These are phyloP conservation scores for Thielaviopsis punctulata DNA, from an alignment of 2,329 filamentous ascomycete genomes.

Conservation along the genomic window DNA sequence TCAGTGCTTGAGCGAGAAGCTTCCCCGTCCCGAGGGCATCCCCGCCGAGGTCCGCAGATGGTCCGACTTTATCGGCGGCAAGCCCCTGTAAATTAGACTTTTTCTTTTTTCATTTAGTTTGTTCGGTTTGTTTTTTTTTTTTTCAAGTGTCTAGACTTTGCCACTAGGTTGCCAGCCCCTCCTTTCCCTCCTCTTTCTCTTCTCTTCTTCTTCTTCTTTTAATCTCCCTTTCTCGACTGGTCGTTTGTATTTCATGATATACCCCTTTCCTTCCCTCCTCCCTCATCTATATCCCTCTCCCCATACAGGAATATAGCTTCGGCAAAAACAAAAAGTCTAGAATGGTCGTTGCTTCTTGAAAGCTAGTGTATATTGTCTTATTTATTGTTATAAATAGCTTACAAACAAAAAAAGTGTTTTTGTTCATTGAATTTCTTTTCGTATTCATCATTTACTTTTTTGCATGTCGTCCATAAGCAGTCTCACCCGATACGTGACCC, in stretches of 20 bases:
- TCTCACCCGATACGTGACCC: too few relatives aligned
- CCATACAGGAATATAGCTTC: background rate
- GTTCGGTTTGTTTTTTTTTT: background rate
- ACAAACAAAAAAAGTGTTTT: constrained; percentile 2
- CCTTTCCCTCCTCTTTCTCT: background rate
- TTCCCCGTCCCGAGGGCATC: constrained; percentile 75
- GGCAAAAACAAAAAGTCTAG: background rate
- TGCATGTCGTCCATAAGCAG: too few relatives aligned
- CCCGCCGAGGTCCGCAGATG: constrained; percentile 82
- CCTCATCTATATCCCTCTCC: background rate
- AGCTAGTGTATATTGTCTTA: background rate
- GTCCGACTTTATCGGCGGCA: constrained; percentile 87
- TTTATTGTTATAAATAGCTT: background rate
- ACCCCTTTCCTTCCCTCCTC: background rate
- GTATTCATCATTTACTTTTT: too few relatives aligned
- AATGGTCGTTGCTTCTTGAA: background rate
- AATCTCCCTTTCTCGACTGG: background rate
- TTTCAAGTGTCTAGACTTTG: background rate
- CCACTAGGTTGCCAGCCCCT: background rate
- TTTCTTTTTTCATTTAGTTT: too few relatives aligned
- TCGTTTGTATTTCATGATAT: constrained; percentile 5
- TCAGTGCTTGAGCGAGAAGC: constrained; percentile 91
- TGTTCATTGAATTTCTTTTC: background rate
- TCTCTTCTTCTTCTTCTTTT: background rate
- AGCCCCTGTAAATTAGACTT: constrained; percentile 53